These are phyloP conservation scores for Leccinum subgranulosum DNA, from an alignment of 768 basidiomycete species.

Conservation along the genomic window DNA sequence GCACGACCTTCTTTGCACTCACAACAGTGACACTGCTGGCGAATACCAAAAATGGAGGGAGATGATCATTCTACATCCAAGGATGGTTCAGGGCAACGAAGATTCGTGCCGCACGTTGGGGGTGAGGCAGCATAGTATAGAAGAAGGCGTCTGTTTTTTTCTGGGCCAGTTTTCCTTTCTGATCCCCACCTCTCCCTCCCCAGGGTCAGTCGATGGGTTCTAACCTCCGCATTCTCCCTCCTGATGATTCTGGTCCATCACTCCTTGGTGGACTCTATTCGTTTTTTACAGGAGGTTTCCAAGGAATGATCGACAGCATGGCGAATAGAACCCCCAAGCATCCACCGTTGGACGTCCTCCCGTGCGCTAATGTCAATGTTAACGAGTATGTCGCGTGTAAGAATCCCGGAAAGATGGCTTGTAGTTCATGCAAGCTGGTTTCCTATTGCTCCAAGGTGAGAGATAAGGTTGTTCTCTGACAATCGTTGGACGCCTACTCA, in stretches of 20 bases:
- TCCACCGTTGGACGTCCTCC: conserved; percentile 28
- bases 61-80: conserved; percentile 14
- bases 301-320: conserved; percentile 9
- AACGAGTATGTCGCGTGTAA: conserved; percentile 24
- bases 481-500: background rate
- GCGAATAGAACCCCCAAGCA: conserved; percentile 14
- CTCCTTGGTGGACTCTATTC: conserved; percentile 9
- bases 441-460: conserved; percentile 42
- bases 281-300: conserved; percentile 8
- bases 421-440: conserved; percentile 36
- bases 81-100: background rate
- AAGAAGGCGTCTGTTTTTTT: background rate
- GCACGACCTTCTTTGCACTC: background rate
- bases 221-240: conserved; percentile 19
- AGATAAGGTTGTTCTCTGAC: background rate
- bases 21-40: background rate
- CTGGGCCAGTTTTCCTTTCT: background rate
- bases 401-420: conserved; percentile 30
- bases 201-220: conserved; percentile 9
- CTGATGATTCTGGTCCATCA: conserved; percentile 9
- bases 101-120: conserved; percentile 13
- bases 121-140: conserved; percentile 13
- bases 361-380: conserved; percentile 36
- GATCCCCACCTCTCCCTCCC: background rate
- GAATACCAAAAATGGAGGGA: conserved; percentile 5